These are phyloP conservation scores for Kluyveromyces siamensis DNA, from an alignment of 805 yeast species.

Conservation along the genomic window DNA sequence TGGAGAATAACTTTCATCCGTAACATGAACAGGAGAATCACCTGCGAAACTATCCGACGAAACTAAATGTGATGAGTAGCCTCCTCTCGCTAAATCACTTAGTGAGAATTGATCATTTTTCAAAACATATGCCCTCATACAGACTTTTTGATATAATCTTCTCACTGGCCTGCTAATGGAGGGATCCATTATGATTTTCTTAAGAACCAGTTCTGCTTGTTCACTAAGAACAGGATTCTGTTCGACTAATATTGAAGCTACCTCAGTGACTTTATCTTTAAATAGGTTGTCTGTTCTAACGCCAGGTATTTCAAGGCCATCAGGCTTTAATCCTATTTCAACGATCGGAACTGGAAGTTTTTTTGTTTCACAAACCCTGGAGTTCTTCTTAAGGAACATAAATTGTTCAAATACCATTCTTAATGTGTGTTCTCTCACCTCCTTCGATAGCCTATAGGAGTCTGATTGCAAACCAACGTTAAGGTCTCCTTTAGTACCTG, in stretches of 20 bases:
- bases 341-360: conserved; percentile 15
- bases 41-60: not conserved
- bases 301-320: conserved; percentile 14
- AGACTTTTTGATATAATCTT: conserved; percentile 13
- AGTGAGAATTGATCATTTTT: conserved; percentile 2
- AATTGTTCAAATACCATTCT: conserved; percentile 13
- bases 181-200: conserved; percentile 8
- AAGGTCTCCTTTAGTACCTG: not conserved
- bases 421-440: conserved; percentile 6
- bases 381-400: conserved; percentile 11
- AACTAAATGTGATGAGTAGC: not conserved
- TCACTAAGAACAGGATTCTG: conserved; percentile 11
- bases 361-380: conserved; percentile 12
- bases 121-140: conserved; percentile 13
- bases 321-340: conserved; percentile 16
- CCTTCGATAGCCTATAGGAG: not conserved
- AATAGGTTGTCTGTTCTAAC: conserved; percentile 13
- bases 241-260: conserved; percentile 14
- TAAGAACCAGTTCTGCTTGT: conserved; percentile 8
- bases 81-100: conserved; percentile 2
- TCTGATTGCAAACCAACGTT: not conserved
- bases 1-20: no score
- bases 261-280: conserved; percentile 9
- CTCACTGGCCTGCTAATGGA: conserved; percentile 5
- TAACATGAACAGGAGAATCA: no score